Evolutionary conservation across 1,284 basidiomycete genomes (phyloP).

Genomic region (Ganoderma multipileum): DNA sequence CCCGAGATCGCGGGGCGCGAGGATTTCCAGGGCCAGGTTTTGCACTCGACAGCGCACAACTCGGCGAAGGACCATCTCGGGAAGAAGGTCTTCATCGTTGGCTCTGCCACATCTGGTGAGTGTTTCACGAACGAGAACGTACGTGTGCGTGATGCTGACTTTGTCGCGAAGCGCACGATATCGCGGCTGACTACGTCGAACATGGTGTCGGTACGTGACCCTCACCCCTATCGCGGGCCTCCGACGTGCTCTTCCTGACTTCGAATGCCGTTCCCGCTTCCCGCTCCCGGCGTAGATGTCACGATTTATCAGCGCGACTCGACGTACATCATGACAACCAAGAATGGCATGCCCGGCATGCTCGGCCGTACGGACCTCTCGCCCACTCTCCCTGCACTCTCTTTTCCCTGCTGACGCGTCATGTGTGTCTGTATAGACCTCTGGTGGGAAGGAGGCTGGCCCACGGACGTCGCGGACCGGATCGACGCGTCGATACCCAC

Average conservation of each 20-base stretch:
- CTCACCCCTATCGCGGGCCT: neutral
- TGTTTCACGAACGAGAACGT: neutral
- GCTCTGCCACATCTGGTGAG: conserved; percentile 55
- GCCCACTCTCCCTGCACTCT: neutral
- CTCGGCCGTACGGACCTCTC: conserved; percentile 40
- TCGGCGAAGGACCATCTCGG: conserved; percentile 48
- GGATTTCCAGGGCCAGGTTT: conserved; percentile 49
- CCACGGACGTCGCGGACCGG: conserved; percentile 59
- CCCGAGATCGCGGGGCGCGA: conserved; percentile 57
- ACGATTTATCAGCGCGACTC: conserved; percentile 70
- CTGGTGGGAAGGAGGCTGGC: conserved; percentile 57
- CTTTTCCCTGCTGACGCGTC: neutral
- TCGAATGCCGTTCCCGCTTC: neutral
- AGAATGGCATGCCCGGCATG: conserved; percentile 48
- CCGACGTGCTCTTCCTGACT: neutral
- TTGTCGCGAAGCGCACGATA: conserved; percentile 43
- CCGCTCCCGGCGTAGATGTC: conserved; percentile 46
- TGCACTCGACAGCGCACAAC: conserved; percentile 51
- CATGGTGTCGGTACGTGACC: conserved; percentile 49
- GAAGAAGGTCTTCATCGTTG: conserved; percentile 56
- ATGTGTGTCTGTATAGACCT: conserved; percentile 41
- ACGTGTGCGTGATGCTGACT: neutral
- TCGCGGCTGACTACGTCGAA: conserved; percentile 52
- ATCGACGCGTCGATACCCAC: conserved; percentile 59
- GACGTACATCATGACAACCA: conserved; percentile 66